Conservation (phyloP, 2,329 filamentous ascomycete species). For the Helicocarpus griseus region DNA sequence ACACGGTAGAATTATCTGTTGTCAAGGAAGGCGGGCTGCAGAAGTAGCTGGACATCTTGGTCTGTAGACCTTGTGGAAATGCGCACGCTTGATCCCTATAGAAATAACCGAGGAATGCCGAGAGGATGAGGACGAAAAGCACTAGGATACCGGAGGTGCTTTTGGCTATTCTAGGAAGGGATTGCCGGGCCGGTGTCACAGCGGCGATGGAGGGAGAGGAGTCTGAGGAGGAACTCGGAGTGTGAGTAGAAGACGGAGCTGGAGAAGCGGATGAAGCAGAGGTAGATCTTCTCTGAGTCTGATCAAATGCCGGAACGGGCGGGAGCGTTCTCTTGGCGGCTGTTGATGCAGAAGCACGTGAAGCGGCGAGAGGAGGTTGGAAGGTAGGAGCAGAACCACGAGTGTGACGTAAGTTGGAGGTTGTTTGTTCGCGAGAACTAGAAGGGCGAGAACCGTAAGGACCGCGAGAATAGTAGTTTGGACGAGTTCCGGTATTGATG, state of each 20-base stretch:
- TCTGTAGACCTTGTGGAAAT: not conserved
- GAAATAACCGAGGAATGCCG: not conserved
- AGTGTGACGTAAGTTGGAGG: not conserved
- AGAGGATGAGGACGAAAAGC: not conserved
- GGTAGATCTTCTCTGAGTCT: not conserved
- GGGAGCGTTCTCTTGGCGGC: not conserved
- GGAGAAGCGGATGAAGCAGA: not conserved
- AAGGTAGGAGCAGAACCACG: not conserved
- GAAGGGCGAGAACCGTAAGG: not conserved
- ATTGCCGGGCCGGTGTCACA: not conserved
- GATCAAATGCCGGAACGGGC: not conserved
- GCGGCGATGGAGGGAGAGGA: not conserved
- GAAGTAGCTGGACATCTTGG: not conserved
- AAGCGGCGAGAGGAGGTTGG: not conserved
- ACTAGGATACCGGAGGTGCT: not conserved
- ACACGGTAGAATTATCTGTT: conserved; percentile 4
- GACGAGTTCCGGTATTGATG: not conserved
- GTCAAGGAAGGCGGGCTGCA: conserved; percentile 6
- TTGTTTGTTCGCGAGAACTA: not conserved
- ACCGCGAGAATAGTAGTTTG: not conserved
- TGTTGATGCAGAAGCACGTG: not conserved
- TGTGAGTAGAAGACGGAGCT: not conserved
- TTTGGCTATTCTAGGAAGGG: not conserved
- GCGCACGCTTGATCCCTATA: not conserved
- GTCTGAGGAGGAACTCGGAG: not conserved